Evolutionary conservation across 2,329 filamentous ascomycete species (phyloP).

Genomic region (Pyrenochaeta sp.): DNA sequence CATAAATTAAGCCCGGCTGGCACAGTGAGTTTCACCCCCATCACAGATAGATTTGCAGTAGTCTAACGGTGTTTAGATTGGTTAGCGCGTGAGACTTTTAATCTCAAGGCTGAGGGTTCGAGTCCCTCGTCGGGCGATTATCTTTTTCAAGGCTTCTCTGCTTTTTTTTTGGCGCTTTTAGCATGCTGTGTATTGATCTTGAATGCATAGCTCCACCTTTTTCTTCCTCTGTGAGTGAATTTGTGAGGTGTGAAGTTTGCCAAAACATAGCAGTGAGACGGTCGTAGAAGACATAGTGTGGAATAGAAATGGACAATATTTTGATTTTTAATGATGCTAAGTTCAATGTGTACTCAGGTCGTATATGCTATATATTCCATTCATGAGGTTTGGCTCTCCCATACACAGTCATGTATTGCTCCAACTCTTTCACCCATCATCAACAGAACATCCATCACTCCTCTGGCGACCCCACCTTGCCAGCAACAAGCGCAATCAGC

Average conservation of each 20-base stretch:
- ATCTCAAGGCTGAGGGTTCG: constrained; percentile 40
- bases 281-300: too few relatives aligned
- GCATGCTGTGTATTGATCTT: too few relatives aligned
- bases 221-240: too few relatives aligned
- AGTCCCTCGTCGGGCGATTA: constrained; percentile 34
- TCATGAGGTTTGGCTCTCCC: too few relatives aligned
- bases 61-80: too few relatives aligned
- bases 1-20: constrained; percentile 11
- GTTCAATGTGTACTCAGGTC: background rate
- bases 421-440: background rate
- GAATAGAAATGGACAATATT: background rate
- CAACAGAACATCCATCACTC: constrained; percentile 3
- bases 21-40: constrained; percentile 11
- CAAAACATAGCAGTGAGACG: background rate
- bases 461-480: constrained; percentile 53
- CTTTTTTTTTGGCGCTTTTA: background rate
- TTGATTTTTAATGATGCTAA: background rate
- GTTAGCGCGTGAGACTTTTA: constrained; percentile 40
- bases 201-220: too few relatives aligned
- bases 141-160: background rate
- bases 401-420: too few relatives aligned
- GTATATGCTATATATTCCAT: background rate
- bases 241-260: background rate
- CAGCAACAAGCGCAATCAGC: constrained; percentile 89
- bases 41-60: too few relatives aligned